Percentiles rank a stretch among this genome's conserved stretches.
Conservation (phyloP, 1,284 basidiomycete genomes). For the Austroboletus niveus region DNA sequence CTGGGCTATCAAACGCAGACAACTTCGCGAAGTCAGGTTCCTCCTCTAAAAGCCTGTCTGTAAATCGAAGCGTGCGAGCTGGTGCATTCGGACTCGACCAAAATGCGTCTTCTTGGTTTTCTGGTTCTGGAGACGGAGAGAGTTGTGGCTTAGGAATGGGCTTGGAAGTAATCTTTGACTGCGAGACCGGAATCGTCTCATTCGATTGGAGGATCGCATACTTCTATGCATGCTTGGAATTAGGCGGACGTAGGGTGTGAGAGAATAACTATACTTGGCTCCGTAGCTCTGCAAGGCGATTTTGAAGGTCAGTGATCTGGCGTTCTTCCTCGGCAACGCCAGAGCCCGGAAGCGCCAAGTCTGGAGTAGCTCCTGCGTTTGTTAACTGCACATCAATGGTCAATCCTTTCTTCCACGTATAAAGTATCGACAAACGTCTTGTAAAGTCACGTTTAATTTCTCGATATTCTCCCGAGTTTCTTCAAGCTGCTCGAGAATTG, state of each 20-base stretch:
- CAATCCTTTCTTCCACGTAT: not conserved
- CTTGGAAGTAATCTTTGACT: conserved; percentile 13
- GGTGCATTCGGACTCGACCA: conserved; percentile 59
- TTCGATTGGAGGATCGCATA: conserved; percentile 38
- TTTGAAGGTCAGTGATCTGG: conserved; percentile 52
- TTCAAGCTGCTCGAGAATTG: conserved; percentile 53
- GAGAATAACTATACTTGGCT: conserved; percentile 39
- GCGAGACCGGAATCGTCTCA: conserved; percentile 13
- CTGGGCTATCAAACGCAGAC: conserved; percentile 52
- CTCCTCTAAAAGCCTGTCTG: conserved; percentile 62
- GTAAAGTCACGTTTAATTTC: conserved; percentile 44
- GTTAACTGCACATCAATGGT: conserved; percentile 18
- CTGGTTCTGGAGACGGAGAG: conserved; percentile 26
- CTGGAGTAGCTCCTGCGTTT: conserved; percentile 34
- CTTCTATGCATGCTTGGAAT: conserved; percentile 38
- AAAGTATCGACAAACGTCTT: conserved; percentile 46
- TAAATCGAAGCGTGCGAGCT: conserved; percentile 57
- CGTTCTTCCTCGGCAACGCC: conserved; percentile 56
- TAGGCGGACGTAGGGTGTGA: not conserved
- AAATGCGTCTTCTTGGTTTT: conserved; percentile 51
- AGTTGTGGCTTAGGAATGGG: conserved; percentile 1
- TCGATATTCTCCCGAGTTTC: conserved; percentile 53
- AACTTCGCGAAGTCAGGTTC: conserved; percentile 54
- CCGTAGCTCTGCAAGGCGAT: conserved; percentile 51
- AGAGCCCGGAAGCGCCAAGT: conserved; percentile 40